These are phyloP conservation scores for Arxiozyma slooffiae DNA, from an alignment of 1,139 yeast species.

Conservation along the genomic window DNA sequence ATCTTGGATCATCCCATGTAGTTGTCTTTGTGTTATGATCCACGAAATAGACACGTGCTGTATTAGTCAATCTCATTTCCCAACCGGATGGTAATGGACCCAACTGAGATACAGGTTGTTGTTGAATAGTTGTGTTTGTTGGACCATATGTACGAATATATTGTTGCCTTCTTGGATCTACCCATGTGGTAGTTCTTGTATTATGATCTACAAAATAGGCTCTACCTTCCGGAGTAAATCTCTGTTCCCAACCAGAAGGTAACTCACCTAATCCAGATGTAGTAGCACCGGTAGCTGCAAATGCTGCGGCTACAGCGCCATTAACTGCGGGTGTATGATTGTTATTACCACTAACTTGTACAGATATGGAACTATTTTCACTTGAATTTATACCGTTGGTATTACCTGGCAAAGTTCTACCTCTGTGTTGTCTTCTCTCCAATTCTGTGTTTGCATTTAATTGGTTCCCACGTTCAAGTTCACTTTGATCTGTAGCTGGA, in stretches of 20 bases:
- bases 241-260: slow-evolving; percentile 98
- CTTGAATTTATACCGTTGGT: slow-evolving; percentile 12
- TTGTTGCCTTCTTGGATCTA: slow-evolving; percentile 97
- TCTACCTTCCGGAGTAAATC: slow-evolving; percentile 95
- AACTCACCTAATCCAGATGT: slow-evolving; percentile 93
- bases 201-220: slow-evolving; percentile 97
- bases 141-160: slow-evolving; percentile 92
- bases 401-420: slow-evolving; percentile 66
- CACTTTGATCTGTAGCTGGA: slow-evolving; percentile 68
- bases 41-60: slow-evolving; percentile 95
- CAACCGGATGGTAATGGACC: slow-evolving; percentile 98
- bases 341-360: slow-evolving; percentile 32
- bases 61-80: slow-evolving; percentile 98
- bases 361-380: slow-evolving; percentile 17
- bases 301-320: slow-evolving; percentile 65
- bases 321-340: slow-evolving; percentile 40
- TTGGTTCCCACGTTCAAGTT: slow-evolving; percentile 49
- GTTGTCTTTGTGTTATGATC: slow-evolving; percentile 98
- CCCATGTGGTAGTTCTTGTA: slow-evolving; percentile 99
- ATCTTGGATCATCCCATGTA: slow-evolving; percentile 98
- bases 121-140: slow-evolving; percentile 71
- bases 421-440: slow-evolving; percentile 85
- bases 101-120: slow-evolving; percentile 95
- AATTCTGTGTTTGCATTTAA: slow-evolving; percentile 61
- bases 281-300: slow-evolving; percentile 85